Evolutionary conservation across 2,329 filamentous ascomycete genomes (phyloP).

Genomic region (Aspergillus transmontanensis): DNA sequence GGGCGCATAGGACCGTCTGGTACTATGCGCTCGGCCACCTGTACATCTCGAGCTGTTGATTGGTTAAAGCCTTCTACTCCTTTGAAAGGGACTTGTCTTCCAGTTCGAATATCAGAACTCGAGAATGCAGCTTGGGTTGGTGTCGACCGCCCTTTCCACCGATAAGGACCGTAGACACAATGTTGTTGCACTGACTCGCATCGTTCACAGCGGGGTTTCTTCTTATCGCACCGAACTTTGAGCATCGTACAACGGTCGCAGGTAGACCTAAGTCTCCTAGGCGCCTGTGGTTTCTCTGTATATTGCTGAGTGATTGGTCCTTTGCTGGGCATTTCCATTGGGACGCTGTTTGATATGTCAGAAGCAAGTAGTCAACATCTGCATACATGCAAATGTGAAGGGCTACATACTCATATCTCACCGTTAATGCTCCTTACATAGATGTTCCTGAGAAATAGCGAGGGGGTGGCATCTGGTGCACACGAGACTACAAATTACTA

Average conservation of each 20-base stretch:
- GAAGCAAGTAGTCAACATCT: background rate
- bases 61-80: background rate
- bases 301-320: background rate
- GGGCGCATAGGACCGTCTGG: background rate
- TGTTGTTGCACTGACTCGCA: background rate
- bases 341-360: background rate
- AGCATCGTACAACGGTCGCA: background rate
- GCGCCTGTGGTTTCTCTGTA: background rate
- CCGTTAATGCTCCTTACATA: background rate
- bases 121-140: background rate
- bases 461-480: background rate
- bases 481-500: background rate
- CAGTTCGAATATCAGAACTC: background rate
- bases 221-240: background rate
- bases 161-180: conserved; percentile 1
- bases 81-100: background rate
- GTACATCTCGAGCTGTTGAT: background rate
- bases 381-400: background rate
- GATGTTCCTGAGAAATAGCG: background rate
- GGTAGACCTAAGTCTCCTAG: background rate
- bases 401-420: background rate
- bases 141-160: background rate
- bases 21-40: no score
- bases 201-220: background rate
- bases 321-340: background rate